Conservation (phyloP, 139 green algal genomes). For the Chlamydomonas schloesseri region DNA sequence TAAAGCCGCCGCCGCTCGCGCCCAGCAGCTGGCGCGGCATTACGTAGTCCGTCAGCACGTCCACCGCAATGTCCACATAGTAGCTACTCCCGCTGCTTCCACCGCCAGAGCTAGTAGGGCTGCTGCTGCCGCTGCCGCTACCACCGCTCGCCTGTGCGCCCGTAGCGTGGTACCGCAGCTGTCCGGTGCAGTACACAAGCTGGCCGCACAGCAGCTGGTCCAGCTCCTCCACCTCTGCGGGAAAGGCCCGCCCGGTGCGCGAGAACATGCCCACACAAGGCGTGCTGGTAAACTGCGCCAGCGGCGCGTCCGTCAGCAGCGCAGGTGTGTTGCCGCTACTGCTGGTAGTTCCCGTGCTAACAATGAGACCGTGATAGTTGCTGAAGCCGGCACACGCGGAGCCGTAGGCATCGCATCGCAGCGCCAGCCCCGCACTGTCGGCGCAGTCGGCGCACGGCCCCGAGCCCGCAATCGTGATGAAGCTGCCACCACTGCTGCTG, state of each 20-base stretch:
- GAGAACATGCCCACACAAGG: slow-evolving; percentile 47
- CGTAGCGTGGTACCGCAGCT: slow-evolving; percentile 24
- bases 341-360: background rate
- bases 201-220: slow-evolving; percentile 56
- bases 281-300: slow-evolving; percentile 31
- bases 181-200: slow-evolving; percentile 33
- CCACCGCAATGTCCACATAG: slow-evolving; percentile 13
- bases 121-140: too few species aligned
- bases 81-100: background rate
- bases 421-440: slow-evolving; percentile 2
- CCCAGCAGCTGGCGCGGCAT: slow-evolving; percentile 9
- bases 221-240: slow-evolving; percentile 41
- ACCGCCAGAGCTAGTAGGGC: background rate
- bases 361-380: slow-evolving; percentile 49
- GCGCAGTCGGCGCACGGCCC: slow-evolving; percentile 28
- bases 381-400: slow-evolving; percentile 46
- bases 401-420: slow-evolving; percentile 1
- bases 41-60: background rate
- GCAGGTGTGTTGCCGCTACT: background rate
- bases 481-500: background rate
- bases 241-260: background rate
- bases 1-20: background rate
- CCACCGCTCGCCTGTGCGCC: too few species aligned
- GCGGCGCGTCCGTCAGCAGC: background rate
- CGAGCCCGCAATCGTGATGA: background rate